Percentiles rank a stretch among this genome's conserved stretches.
Conservation (phyloP, 2,329 filamentous ascomycete genomes). For the Fusarium beomiforme region DNA sequence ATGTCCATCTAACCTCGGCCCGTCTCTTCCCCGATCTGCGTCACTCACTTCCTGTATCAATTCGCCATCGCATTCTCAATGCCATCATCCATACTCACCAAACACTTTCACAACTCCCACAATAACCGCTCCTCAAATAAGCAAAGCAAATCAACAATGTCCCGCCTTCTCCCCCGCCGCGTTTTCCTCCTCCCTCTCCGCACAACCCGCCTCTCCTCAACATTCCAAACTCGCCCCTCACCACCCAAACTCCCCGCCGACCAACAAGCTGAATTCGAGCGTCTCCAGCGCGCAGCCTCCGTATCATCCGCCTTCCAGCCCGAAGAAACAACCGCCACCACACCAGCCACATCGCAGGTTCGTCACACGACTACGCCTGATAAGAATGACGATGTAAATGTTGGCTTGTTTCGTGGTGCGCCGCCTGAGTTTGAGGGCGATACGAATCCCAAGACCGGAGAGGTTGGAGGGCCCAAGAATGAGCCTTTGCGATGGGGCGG, state of each 20-base stretch:
- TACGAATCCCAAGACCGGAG: slow-evolving; percentile 90
- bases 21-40: slow-evolving; percentile 28
- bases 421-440: slow-evolving; percentile 94
- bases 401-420: slow-evolving; percentile 76
- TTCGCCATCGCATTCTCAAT: neutral
- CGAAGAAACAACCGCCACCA: slow-evolving; percentile 36
- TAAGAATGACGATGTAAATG: slow-evolving; percentile 57
- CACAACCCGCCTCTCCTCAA: slow-evolving; percentile 47
- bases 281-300: slow-evolving; percentile 74
- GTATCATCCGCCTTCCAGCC: slow-evolving; percentile 56
- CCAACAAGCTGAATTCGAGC: slow-evolving; percentile 91
- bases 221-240: slow-evolving; percentile 67
- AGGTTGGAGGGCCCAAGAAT: slow-evolving; percentile 97
- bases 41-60: slow-evolving; percentile 16
- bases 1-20: slow-evolving; percentile 32
- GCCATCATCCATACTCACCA: neutral
- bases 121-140: neutral
- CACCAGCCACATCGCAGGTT: slow-evolving; percentile 38
- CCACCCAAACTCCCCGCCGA: slow-evolving; percentile 88
- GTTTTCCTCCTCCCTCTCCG: slow-evolving; percentile 13
- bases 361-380: slow-evolving; percentile 35
- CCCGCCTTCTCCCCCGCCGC: slow-evolving; percentile 35
- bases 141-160: slow-evolving; percentile 30
- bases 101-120: neutral
- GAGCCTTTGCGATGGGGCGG: slow-evolving; percentile 91